A percentile compares a stretch with the other conserved stretches of the same genome.
These are phyloP conservation scores for Vitis rotundifolia DNA, from an alignment of 164 flowering plant genomes.

Conservation along the genomic window DNA sequence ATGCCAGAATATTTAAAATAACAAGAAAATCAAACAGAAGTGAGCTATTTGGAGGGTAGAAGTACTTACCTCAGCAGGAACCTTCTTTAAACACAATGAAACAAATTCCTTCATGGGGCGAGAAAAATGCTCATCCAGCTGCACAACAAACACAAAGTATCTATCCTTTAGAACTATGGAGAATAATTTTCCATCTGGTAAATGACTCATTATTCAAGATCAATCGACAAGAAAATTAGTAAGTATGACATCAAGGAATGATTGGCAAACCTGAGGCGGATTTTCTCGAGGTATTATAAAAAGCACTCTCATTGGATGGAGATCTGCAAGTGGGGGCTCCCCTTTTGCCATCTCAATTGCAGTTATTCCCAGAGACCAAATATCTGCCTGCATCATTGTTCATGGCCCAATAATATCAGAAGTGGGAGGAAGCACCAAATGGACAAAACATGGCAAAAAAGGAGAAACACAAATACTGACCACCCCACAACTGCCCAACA, in stretches of 20 bases:
- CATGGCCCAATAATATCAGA: neutral
- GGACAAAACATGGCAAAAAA: no score
- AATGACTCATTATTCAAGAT: neutral
- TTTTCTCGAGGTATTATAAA: conserved; percentile 97
- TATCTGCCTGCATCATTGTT: conserved; percentile 79
- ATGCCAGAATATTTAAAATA: neutral
- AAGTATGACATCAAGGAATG: conserved; percentile 4
- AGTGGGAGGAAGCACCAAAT: neutral
- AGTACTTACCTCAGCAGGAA: conserved; percentile 77
- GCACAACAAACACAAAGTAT: conserved; percentile 29
- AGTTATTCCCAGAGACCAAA: conserved; percentile 99
- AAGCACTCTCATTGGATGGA: conserved; percentile 99
- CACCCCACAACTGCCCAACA: no score
- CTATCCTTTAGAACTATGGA: conserved; percentile 5
- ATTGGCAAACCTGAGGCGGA: conserved; percentile 85
- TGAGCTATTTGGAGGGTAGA: neutral
- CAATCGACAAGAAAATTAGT: neutral
- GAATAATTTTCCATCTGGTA: neutral
- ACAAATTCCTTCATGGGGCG: conserved; percentile 98
- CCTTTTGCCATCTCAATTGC: conserved; percentile 99
- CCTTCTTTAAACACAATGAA: conserved; percentile 78
- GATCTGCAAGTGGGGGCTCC: conserved; percentile 98
- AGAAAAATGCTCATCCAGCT: conserved; percentile 98
- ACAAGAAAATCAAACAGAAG: conserved; percentile 1
- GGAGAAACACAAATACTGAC: no score